Base-by-base conservation (phyloP, 208 protist genomes). In the Borovskyia barvae region DNA sequence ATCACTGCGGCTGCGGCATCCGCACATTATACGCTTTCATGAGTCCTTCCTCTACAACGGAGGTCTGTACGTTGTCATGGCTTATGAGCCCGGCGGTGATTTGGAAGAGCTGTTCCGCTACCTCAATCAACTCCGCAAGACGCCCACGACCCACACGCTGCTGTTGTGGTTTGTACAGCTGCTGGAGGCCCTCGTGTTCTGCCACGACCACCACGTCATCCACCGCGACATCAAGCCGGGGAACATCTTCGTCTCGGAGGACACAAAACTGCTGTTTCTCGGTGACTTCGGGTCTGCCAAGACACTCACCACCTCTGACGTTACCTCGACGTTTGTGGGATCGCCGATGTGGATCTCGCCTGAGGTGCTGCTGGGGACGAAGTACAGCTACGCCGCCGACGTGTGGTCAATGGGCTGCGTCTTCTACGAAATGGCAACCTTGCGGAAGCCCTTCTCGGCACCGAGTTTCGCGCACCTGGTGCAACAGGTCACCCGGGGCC, bases 341-440 rank as follows among this genome's bases (percentile, higher is more conserved):
- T 92, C 90, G 43, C 91, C 94, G 8, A 92, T 90, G 46, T 97
- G 97, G 82, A 87, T 94, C 74, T 91, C 90, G 4, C 96, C 96
- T 0, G 93, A 98, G 65, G 85, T 98, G 43, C 90, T 89, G 37
- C 57, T 80, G 3, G 80, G 87, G 14, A 87, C 90, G 45, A 57
- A 77, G 26, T 98, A 98, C 82, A 91, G 84, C 65, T 75, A 76
- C 42, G 95, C 95, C 55, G 87, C 80, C 7, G 96, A 98, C 67
- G 86, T 98, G 22, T 98, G 95, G 80, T 88, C 91, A 5, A 69
- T 96, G 2, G 93, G 93, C 12, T 85, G 72, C 25, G 77, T 93
- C 25, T 85, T 96, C 36, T 97, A 89, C 59, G 92, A 97, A 53
- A 75, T 97, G 60, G 69, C 84, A 46, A 74, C 81, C 25, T 70